These are phyloP conservation scores for Discostella stelligeroides DNA, from an alignment of 108 stramenopile genomes.

Conservation along the genomic window DNA sequence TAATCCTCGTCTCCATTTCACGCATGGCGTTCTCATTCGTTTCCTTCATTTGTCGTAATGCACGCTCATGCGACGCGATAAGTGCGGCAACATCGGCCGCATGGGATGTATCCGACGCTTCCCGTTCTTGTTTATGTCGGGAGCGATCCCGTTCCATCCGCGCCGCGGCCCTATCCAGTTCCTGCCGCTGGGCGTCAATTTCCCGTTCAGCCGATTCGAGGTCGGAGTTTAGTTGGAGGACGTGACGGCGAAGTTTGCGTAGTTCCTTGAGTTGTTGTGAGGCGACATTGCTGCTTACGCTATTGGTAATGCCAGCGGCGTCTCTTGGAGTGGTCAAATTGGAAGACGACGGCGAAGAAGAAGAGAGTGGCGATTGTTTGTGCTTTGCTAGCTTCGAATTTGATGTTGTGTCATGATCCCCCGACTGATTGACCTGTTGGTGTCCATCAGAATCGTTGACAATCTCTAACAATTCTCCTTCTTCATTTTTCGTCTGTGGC, in stretches of 20 bases:
- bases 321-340: not conserved
- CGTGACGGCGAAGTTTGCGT: conserved; percentile 68
- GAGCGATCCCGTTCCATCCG: conserved; percentile 80
- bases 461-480: too few species aligned
- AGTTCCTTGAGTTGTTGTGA: conserved; percentile 53
- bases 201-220: conserved; percentile 79
- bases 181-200: conserved; percentile 76
- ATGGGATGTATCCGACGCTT: conserved; percentile 47
- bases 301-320: conserved; percentile 1
- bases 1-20: conserved; percentile 54
- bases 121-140: conserved; percentile 65
- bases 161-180: conserved; percentile 73
- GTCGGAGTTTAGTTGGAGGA: conserved; percentile 73
- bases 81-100: conserved; percentile 52
- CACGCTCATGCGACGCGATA: conserved; percentile 59
- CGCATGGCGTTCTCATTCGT: conserved; percentile 46
- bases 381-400: too few species aligned
- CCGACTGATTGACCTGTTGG: too few species aligned
- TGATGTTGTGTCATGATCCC: not conserved
- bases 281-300: not conserved
- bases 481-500: too few species aligned
- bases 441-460: too few species aligned
- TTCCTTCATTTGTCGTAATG: conserved; percentile 54
- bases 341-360: conserved; percentile 3
- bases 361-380: not conserved